These are phyloP conservation scores for Anthostomella pinea DNA, from an alignment of 2,329 filamentous ascomycete species.

Conservation along the genomic window DNA sequence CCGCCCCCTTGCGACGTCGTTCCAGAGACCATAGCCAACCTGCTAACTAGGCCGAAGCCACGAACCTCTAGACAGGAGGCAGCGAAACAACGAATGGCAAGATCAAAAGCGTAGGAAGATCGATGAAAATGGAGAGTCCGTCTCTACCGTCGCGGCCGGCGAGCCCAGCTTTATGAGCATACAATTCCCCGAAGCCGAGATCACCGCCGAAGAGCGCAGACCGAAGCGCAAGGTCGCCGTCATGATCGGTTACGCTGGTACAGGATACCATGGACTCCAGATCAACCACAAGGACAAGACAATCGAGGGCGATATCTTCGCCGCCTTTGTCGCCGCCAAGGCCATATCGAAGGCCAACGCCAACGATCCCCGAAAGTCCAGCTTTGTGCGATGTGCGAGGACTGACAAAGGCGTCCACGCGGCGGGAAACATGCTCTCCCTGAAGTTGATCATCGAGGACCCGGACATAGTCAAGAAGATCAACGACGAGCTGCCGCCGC, in stretches of 20 bases:
- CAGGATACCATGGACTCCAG: conserved; percentile 97
- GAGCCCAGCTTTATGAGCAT: conserved; percentile 54
- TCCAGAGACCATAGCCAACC: conserved; percentile 21
- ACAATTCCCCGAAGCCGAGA: conserved; percentile 70
- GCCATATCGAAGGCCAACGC: conserved; percentile 97
- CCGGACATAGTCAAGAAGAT: conserved; percentile 84
- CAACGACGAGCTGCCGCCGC: conserved; percentile 77
- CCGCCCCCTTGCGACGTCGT: not conserved
- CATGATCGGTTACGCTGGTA: conserved; percentile 91
- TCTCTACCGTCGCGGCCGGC: conserved; percentile 31
- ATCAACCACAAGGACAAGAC: conserved; percentile 81
- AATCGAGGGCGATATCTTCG: conserved; percentile 93
- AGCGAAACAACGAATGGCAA: conserved; percentile 47
- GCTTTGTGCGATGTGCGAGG: conserved; percentile 86
- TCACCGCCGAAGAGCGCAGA: conserved; percentile 78
- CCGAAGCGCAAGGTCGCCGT: conserved; percentile 98
- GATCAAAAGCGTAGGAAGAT: conserved; percentile 54
- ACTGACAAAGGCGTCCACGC: conserved; percentile 98
- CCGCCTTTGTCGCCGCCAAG: conserved; percentile 83
- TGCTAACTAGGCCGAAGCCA: conserved; percentile 51
- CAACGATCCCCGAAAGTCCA: conserved; percentile 93
- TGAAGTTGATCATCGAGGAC: conserved; percentile 96
- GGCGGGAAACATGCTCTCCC: conserved; percentile 88
- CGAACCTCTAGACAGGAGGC: conserved; percentile 48
- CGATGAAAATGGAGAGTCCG: conserved; percentile 31